phyloP scores from a whole-genome alignment of 1,139 yeast species.

The Suhomyces bokatorum region DNA sequence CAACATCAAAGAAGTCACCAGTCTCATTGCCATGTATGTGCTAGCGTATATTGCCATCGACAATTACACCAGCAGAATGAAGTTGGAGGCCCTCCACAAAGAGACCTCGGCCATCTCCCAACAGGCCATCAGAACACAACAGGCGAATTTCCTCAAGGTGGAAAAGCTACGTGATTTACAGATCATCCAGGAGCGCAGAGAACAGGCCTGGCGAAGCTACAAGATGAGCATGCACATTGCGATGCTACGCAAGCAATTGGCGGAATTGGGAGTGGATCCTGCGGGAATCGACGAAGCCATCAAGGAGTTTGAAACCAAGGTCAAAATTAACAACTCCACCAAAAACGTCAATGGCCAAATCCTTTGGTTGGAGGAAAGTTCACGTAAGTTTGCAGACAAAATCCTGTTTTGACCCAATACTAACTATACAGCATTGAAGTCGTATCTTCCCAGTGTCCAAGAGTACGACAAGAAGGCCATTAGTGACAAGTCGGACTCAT shows the following conservation, averaged over 20 bases:
- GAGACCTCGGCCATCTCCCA: constrained; percentile 44
- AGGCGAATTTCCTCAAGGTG: constrained; percentile 43
- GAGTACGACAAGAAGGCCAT: constrained; percentile 50
- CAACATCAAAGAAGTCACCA: constrained; percentile 31
- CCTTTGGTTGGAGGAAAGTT: constrained; percentile 59
- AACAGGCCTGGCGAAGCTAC: constrained; percentile 51
- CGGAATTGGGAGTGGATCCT: constrained; percentile 55
- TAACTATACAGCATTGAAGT: constrained; percentile 39
- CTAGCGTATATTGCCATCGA: constrained; percentile 54
- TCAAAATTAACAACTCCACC: constrained; percentile 54
- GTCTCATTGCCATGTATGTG: constrained; percentile 39
- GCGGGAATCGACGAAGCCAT: constrained; percentile 51
- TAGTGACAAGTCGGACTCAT: not conserved
- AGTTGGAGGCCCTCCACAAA: constrained; percentile 40
- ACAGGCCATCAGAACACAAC: constrained; percentile 46
- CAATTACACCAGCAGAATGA: constrained; percentile 46
- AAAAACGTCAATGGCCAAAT: constrained; percentile 55
- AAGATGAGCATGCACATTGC: constrained; percentile 68
- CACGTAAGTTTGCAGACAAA: constrained; percentile 24
- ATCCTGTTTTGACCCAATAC: constrained; percentile 13
- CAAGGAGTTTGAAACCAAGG: constrained; percentile 54
- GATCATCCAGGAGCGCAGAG: constrained; percentile 48
- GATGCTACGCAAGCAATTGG: constrained; percentile 56
- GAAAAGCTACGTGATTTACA: constrained; percentile 50
- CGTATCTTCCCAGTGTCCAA: constrained; percentile 55